These are phyloP conservation scores for Ogataea angusta DNA, from an alignment of 805 yeast species.

Conservation along the genomic window DNA sequence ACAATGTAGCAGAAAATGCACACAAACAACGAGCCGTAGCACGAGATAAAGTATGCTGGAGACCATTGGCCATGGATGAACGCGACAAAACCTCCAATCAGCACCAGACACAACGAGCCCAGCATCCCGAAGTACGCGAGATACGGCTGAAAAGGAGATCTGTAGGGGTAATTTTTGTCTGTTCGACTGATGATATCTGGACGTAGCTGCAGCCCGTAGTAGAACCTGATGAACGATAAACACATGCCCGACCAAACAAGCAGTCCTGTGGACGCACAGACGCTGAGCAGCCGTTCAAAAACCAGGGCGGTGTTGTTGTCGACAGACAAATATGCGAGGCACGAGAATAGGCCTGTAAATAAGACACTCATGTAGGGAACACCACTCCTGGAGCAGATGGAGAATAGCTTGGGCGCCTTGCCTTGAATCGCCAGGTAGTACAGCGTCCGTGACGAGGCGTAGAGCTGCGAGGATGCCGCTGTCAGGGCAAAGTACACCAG, in stretches of 20 bases:
- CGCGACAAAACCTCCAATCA: constrained; percentile 51
- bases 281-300: constrained; percentile 63
- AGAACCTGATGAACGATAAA: constrained; percentile 51
- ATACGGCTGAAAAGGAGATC: constrained; percentile 55
- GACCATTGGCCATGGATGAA: constrained; percentile 49
- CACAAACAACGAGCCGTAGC: constrained; percentile 50
- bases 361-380: constrained; percentile 72
- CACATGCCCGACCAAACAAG: constrained; percentile 76
- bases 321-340: constrained; percentile 59
- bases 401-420: constrained; percentile 60
- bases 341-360: constrained; percentile 58
- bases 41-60: constrained; percentile 46
- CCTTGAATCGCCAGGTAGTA: constrained; percentile 53
- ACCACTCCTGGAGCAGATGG: constrained; percentile 58
- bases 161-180: constrained; percentile 53
- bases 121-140: constrained; percentile 47
- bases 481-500: constrained; percentile 53
- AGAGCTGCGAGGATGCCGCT: constrained; percentile 56
- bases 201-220: constrained; percentile 48
- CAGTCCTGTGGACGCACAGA: constrained; percentile 72
- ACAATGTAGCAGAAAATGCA: constrained; percentile 42
- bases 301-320: constrained; percentile 55
- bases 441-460: constrained; percentile 58
- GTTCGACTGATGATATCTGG: constrained; percentile 55
- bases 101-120: constrained; percentile 39